Evolutionary conservation across 768 basidiomycete genomes (phyloP), one percentile per base, ranked within the genome.

Genomic region (Suillus cothurnatus): DNA sequence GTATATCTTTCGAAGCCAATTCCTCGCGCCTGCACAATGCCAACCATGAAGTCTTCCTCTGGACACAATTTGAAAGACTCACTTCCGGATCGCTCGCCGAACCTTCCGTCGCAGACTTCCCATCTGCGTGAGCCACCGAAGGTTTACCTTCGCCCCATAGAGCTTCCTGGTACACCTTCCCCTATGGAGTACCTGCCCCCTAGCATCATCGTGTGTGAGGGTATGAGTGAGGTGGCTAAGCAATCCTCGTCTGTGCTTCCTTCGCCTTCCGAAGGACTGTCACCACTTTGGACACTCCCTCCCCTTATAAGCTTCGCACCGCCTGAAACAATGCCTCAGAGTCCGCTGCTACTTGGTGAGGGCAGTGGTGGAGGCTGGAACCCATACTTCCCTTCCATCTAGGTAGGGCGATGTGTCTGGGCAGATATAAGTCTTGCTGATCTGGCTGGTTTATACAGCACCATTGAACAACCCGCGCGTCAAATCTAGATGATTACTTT

Each of bases 1-100:
- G 66, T 61, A 28, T 71, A 76, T 21, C 11, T 49, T 69, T 6
- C 67, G 62, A 3, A 39, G 12, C 53, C 53, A 9, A 55, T 34
- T 21, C 31, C 55, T 50, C 73, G 74, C 0, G 66, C 69, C 7
- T 67, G 63, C 32, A 71, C 66, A 32, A 68, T 71, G 69, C 73
- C 74, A 1, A 6, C 52, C 5, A 43, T 67, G 6, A 50, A 61
- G 5, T 52, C 49, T 17, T 26, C 21, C 0, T 28, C 26, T 9
- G 28, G 49, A 7, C 28, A 50, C 21, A 21, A 36, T 12, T 21
- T 52, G 3, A 26, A 15, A 14, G 58, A 67, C 36, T 66, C 70
- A 66, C 31, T 64, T 15, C 57, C 63, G 17, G 31, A 32, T 34
- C 34, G 5, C 32, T 6, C 32, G 21, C 21, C 31, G 32, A 55